These are phyloP conservation scores for Yarrowia sp. DNA, from an alignment of 805 yeast species.

Conservation along the genomic window DNA sequence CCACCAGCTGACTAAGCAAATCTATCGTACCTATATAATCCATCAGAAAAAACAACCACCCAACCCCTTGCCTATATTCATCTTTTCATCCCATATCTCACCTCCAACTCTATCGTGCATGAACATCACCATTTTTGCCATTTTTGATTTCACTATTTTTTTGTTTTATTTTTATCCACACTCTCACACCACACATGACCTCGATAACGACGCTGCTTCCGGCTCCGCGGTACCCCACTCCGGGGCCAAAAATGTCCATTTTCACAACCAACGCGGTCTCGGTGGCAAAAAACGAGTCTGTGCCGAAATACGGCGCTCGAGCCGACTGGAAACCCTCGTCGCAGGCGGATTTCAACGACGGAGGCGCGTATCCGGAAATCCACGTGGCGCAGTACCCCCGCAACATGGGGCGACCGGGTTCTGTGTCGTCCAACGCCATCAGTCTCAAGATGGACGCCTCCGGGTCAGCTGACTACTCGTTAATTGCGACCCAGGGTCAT, in stretches of 20 bases:
- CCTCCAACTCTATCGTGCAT: slow-evolving; percentile 19
- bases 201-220: slow-evolving; percentile 27
- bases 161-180: background rate
- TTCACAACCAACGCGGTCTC: slow-evolving; percentile 4
- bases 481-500: slow-evolving; percentile 50
- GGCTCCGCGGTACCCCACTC: slow-evolving; percentile 24
- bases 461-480: slow-evolving; percentile 49
- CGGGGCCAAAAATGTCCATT: slow-evolving; percentile 35
- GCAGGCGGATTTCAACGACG: slow-evolving; percentile 48
- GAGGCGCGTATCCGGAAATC: slow-evolving; percentile 51
- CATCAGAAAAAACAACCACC: too few species aligned
- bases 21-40: too few species aligned
- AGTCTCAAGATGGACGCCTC: slow-evolving; percentile 46
- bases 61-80: too few species aligned
- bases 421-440: slow-evolving; percentile 44
- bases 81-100: background rate
- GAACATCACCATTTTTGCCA: slow-evolving; percentile 1
- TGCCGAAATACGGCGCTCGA: slow-evolving; percentile 46
- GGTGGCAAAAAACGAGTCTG: background rate
- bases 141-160: background rate
- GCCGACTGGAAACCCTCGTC: slow-evolving; percentile 46
- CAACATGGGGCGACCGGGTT: slow-evolving; percentile 46
- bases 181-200: background rate
- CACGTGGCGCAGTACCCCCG: slow-evolving; percentile 49
- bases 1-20: too few species aligned